phyloP scores from a whole-genome alignment of 78 protist species.

The Cyanophora paradoxa region DNA sequence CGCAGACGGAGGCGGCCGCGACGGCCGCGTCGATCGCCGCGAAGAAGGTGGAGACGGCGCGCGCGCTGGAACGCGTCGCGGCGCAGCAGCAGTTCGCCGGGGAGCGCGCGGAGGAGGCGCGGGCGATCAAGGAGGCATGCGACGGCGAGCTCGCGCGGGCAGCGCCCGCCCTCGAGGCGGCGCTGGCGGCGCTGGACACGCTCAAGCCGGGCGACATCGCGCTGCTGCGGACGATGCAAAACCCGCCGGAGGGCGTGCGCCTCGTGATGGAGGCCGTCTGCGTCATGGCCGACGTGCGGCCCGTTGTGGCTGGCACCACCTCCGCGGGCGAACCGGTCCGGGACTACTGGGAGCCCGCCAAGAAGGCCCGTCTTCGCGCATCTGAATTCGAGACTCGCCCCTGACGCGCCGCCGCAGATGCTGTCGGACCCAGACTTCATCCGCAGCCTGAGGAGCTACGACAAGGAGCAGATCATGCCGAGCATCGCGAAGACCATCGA shows the following conservation, averaged over 20 bases:
- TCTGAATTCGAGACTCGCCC: too few species aligned
- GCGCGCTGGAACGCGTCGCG: neutral
- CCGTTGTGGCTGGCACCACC: neutral
- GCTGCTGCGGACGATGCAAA: slow-evolving; percentile 34
- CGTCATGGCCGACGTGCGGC: slow-evolving; percentile 30
- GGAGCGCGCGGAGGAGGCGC: too few species aligned
- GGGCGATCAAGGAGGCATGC: slow-evolving; percentile 4
- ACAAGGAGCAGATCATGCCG: slow-evolving; percentile 40
- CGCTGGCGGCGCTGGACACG: slow-evolving; percentile 28
- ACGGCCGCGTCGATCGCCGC: too few species aligned
- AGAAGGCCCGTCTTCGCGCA: too few species aligned
- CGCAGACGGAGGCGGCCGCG: too few species aligned
- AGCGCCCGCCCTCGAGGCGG: slow-evolving; percentile 51
- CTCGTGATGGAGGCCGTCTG: slow-evolving; percentile 57
- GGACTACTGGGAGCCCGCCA: slow-evolving; percentile 67
- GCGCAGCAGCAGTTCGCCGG: too few species aligned
- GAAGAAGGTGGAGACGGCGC: too few species aligned
- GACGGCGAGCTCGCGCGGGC: slow-evolving; percentile 39
- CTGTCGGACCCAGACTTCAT: slow-evolving; percentile 31
- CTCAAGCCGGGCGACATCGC: slow-evolving; percentile 31
- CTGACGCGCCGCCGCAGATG: too few species aligned
- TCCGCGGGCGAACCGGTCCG: slow-evolving; percentile 17
- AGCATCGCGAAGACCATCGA: neutral
- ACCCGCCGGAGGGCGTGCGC: slow-evolving; percentile 46
- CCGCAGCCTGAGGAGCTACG: slow-evolving; percentile 32